Evolutionary conservation across 2,329 filamentous ascomycete species (phyloP).

Genomic region (Phialophora tarda): DNA sequence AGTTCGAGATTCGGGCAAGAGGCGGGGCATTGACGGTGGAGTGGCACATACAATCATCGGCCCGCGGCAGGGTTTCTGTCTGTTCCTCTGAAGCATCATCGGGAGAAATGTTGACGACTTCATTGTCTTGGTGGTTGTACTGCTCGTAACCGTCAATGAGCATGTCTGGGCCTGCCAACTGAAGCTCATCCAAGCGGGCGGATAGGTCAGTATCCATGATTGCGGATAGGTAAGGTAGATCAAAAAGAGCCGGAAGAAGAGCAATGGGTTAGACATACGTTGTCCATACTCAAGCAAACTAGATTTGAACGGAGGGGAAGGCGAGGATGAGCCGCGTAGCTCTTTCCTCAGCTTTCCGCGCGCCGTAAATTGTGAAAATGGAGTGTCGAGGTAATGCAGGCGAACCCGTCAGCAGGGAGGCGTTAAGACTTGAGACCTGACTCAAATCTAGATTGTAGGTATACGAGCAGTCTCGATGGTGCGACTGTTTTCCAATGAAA

Average conservation of each 20-base stretch:
- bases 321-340: conserved; percentile 16
- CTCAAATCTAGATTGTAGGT: conserved; percentile 12
- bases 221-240: conserved; percentile 9
- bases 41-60: conserved; percentile 61
- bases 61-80: conserved; percentile 59
- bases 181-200: conserved; percentile 37
- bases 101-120: conserved; percentile 67
- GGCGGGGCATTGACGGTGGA: conserved; percentile 21
- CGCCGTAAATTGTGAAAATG: conserved; percentile 13
- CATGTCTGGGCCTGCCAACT: conserved; percentile 66
- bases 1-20: not conserved
- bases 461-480: conserved; percentile 1
- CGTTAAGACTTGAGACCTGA: not conserved
- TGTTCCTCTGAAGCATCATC: conserved; percentile 64
- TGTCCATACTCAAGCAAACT: conserved; percentile 49
- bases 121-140: conserved; percentile 66
- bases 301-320: conserved; percentile 16
- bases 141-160: conserved; percentile 63
- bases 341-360: conserved; percentile 32
- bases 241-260: conserved; percentile 30
- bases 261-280: conserved; percentile 45
- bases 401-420: conserved; percentile 15
- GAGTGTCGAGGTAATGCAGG: conserved; percentile 15
- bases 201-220: conserved; percentile 42
- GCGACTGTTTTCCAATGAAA: not conserved